A percentile compares a stretch with the other conserved stretches of the same genome.
phyloP scores from a whole-genome alignment of 805 yeast species.

The Barnettozyma wickerhamii region DNA sequence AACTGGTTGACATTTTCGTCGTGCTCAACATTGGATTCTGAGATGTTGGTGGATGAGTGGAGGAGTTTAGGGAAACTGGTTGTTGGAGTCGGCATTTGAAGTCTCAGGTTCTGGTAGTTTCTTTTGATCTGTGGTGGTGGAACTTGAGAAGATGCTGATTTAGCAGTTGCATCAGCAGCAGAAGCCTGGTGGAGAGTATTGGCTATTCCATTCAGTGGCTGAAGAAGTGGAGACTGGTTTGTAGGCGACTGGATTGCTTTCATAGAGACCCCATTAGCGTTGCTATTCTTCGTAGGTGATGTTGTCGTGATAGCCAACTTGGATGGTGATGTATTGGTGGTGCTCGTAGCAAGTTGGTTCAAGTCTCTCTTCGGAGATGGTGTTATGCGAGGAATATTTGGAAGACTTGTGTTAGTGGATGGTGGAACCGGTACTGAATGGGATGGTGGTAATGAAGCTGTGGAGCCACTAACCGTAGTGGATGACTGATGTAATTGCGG shows the following conservation, averaged over 20 bases:
- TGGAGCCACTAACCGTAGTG: too few relatives aligned
- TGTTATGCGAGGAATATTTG: conserved; percentile 29
- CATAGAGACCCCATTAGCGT: conserved; percentile 38
- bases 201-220: conserved; percentile 29
- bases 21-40: conserved; percentile 8
- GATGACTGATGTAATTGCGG: background rate
- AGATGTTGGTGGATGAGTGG: conserved; percentile 32
- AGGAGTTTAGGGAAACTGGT: conserved; percentile 27
- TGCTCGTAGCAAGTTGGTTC: conserved; percentile 2
- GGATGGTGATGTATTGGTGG: conserved; percentile 27
- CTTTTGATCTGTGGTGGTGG: conserved; percentile 25
- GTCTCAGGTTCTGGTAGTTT: conserved; percentile 51
- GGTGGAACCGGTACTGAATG: conserved; percentile 2
- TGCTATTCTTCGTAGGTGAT: conserved; percentile 30
- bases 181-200: conserved; percentile 11
- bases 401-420: conserved; percentile 7
- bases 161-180: background rate
- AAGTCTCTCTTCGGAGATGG: conserved; percentile 42
- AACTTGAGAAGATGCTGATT: conserved; percentile 1
- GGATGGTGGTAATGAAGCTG: conserved; percentile 5
- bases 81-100: conserved; percentile 76
- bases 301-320: conserved; percentile 20
- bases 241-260: conserved; percentile 27
- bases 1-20: conserved; percentile 57
- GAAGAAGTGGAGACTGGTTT: conserved; percentile 26